phyloP scores from a whole-genome alignment of 116 monocot genomes.

The Thalassia testudinum region DNA sequence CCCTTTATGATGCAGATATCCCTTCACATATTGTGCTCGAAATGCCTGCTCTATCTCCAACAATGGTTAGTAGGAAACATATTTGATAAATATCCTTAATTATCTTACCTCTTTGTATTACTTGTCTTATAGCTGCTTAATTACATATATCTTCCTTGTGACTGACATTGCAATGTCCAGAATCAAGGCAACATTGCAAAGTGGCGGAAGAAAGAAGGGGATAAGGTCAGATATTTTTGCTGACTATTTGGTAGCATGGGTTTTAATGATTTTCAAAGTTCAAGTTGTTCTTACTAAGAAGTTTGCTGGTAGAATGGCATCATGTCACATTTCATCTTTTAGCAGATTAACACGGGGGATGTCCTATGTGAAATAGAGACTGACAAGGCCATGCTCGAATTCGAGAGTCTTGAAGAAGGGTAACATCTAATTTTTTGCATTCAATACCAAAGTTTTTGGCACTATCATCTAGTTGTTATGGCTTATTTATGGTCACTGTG shows the following conservation, averaged over 20 bases:
- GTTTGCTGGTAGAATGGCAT: too few relatives aligned
- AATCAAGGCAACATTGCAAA: slow-evolving; percentile 97
- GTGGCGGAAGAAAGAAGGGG: slow-evolving; percentile 98
- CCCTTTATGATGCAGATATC: not conserved
- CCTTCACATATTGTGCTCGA: slow-evolving; percentile 56
- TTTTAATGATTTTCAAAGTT: not conserved
- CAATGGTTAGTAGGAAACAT: slow-evolving; percentile 49
- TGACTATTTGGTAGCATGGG: not conserved
- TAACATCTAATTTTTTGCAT: slow-evolving; percentile 16
- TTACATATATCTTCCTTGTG: not conserved
- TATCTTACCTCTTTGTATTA: not conserved
- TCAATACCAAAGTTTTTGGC: too few relatives aligned
- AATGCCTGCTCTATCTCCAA: slow-evolving; percentile 98
- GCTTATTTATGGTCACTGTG: too few relatives aligned
- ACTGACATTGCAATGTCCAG: slow-evolving; percentile 18
- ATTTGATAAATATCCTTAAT: not conserved
- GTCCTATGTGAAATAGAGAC: slow-evolving; percentile 98
- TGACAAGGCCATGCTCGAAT: slow-evolving; percentile 93
- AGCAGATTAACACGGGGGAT: slow-evolving; percentile 87
- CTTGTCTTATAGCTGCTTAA: not conserved
- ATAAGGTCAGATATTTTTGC: slow-evolving; percentile 41
- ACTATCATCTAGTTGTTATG: too few relatives aligned
- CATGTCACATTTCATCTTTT: slow-evolving; percentile 11
- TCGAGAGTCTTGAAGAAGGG: slow-evolving; percentile 97
- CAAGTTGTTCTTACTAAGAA: not conserved